Conservation (phyloP, 129 eudicot genomes). For the Sambucus nigra region DNA sequence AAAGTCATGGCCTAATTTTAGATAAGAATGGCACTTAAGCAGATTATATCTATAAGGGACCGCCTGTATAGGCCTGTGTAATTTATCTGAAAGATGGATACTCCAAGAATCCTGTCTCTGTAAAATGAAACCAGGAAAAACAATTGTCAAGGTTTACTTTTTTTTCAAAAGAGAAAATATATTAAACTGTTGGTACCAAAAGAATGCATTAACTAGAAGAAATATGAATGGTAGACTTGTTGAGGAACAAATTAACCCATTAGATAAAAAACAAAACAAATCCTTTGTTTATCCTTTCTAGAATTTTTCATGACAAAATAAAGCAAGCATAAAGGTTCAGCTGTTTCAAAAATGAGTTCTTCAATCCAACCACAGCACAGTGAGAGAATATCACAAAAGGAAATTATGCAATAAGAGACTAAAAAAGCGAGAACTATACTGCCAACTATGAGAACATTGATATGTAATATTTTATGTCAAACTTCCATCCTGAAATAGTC, state of each 20-base stretch:
- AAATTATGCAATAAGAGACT: background rate
- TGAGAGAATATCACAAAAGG: no score
- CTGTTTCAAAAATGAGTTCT: background rate
- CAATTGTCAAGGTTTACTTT: slow-evolving; percentile 7
- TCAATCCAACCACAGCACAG: background rate
- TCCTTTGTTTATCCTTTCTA: background rate
- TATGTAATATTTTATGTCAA: no score
- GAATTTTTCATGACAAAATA: background rate
- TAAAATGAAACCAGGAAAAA: slow-evolving; percentile 12
- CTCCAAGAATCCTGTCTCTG: slow-evolving; percentile 62
- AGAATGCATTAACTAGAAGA: background rate
- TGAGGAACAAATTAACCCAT: background rate
- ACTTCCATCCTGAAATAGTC: no score
- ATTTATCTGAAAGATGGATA: slow-evolving; percentile 30
- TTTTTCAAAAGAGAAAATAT: background rate
- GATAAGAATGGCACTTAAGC: slow-evolving; percentile 45
- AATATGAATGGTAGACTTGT: background rate
- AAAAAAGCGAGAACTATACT: no score
- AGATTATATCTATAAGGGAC: slow-evolving; percentile 27
- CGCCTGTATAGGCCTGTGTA: slow-evolving; percentile 27
- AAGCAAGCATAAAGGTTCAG: background rate
- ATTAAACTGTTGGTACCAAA: background rate
- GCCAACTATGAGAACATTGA: background rate
- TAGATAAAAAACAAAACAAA: background rate
- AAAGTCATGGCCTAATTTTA: slow-evolving; percentile 29